Base-by-base conservation (phyloP, 805 yeast genomes). In the Cyberlindnera petersonii region DNA sequence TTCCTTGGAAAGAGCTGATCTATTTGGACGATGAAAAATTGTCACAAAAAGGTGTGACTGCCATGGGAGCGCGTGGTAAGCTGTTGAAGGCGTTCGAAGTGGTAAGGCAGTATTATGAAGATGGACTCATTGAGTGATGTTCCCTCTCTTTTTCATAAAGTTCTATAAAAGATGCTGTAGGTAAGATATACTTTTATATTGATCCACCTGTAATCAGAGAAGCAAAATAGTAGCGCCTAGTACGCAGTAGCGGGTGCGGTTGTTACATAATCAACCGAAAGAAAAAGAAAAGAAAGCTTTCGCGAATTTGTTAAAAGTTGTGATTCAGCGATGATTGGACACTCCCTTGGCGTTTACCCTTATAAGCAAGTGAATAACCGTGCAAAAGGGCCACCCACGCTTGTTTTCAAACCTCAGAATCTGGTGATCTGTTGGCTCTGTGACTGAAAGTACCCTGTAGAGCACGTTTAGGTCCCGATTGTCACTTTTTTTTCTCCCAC, bases 41-140 rank as follows among this genome's bases (percentile, higher is more conserved):
- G 53, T 87, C 82, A 48, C 71, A 70, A 4, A 71, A 79, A 42
- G 99, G 99, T 6, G 96, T 93, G 28, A 75, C 79, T 49, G 97
- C 98, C 0, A 71, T 93, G 49, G 99, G 99, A 6, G 99, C 99
- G 1, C 72, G 99, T 47, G 76, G 97, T 41, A 93, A 93, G 65
- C 73, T 93, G 60, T 66, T 93, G 53, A 93, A 93, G 66, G 94
- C 95, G 26, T 93, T 93, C 66, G 85, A 79, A 44, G 82, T 80
- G 40, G 95, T 91, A 31, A 78, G 77, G 54, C 82, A 73, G 26
- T 69, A 71, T 32, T 69, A 69, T 49, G 73, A 67, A 42, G 60
- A 56, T 6, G 67, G 69, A 6, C 39, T 56, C 27, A 63, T 65
- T 28, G 64, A 59, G 36, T 50, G 42, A 20, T 16, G 4, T 32